Evolutionary conservation across 78 protist species (phyloP).

Genomic region (Protostelium mycophagum): DNA sequence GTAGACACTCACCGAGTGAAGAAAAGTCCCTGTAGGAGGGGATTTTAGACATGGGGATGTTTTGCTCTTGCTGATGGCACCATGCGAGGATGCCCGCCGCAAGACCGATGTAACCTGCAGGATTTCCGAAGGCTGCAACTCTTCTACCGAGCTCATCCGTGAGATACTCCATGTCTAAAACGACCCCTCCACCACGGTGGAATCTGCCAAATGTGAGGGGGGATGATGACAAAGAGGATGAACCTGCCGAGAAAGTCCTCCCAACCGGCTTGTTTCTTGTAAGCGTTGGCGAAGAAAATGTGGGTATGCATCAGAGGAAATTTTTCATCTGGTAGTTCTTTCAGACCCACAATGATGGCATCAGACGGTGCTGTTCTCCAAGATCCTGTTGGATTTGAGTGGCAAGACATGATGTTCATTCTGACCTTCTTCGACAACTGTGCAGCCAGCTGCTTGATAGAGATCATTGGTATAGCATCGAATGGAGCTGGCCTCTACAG

Average conservation of each 20-base stretch:
- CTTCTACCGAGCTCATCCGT: constrained; percentile 6
- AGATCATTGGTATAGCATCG: background rate
- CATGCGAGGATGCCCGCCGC: constrained; percentile 7
- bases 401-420: background rate
- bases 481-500: background rate
- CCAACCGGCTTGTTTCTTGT: constrained; percentile 4
- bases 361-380: constrained; percentile 50
- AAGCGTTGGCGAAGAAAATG: constrained; percentile 8
- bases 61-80: background rate
- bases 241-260: background rate
- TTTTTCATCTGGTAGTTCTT: constrained; percentile 73
- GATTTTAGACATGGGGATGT: background rate
- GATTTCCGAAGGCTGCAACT: background rate
- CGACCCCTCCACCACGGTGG: background rate
- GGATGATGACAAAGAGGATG: background rate
- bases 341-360: constrained; percentile 56
- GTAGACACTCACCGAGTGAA: background rate
- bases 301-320: constrained; percentile 3
- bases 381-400: constrained; percentile 1
- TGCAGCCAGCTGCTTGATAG: background rate
- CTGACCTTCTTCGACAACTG: background rate
- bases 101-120: constrained; percentile 9
- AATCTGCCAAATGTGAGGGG: background rate
- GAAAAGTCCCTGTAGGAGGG: background rate
- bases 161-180: constrained; percentile 5